These are phyloP conservation scores for Venturia pyrina DNA, from an alignment of 2,329 filamentous ascomycete genomes.

Conservation along the genomic window DNA sequence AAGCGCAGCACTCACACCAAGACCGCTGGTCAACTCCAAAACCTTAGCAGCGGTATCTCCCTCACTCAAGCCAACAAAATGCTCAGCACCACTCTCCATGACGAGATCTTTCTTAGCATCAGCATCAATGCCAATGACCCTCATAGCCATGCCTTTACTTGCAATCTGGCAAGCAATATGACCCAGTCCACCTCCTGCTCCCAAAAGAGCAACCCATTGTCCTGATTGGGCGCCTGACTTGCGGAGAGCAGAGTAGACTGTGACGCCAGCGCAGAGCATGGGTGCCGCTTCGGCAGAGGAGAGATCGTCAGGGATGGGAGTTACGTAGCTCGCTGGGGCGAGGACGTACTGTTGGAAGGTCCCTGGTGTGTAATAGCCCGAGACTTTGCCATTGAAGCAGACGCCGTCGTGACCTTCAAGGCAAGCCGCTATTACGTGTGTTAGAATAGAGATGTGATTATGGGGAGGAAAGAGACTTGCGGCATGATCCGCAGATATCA, in stretches of 20 bases:
- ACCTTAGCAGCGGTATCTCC: conserved; percentile 44
- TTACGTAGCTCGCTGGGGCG: conserved; percentile 57
- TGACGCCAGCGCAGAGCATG: conserved; percentile 58
- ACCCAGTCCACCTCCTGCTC: conserved; percentile 54
- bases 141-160: conserved; percentile 48
- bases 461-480: conserved; percentile 21
- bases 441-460: background rate
- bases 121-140: conserved; percentile 57
- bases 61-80: conserved; percentile 53
- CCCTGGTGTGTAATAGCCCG: conserved; percentile 58
- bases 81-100: conserved; percentile 52
- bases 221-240: conserved; percentile 50
- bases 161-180: conserved; percentile 55
- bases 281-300: conserved; percentile 53
- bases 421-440: conserved; percentile 33
- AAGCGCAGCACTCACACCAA: conserved; percentile 52
- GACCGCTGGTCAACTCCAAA: conserved; percentile 44
- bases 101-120: conserved; percentile 54
- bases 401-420: conserved; percentile 44
- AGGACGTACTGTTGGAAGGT: conserved; percentile 65
- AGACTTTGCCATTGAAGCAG: conserved; percentile 45
- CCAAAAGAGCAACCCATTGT: conserved; percentile 47
- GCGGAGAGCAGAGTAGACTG: conserved; percentile 55
- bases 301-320: conserved; percentile 54
- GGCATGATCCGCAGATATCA: conserved; percentile 44